These are phyloP conservation scores for Sextonia rubra DNA, from an alignment of 164 flowering plant genomes.

Conservation along the genomic window DNA sequence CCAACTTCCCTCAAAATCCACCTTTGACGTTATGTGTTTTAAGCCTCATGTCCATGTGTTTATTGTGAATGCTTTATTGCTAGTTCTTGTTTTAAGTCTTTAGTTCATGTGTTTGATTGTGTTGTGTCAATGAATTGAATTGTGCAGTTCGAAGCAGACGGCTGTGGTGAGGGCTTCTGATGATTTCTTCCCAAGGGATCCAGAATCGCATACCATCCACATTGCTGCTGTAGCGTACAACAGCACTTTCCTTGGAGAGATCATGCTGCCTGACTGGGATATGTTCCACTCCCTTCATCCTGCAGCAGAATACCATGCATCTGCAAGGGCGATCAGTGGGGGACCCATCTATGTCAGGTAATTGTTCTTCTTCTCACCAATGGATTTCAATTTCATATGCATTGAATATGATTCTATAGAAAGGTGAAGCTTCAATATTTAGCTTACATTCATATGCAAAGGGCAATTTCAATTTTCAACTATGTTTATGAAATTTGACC, in stretches of 20 bases:
- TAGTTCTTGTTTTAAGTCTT: neutral
- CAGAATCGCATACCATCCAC: slow-evolving; percentile 90
- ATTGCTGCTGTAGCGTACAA: slow-evolving; percentile 94
- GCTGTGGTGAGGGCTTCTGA: slow-evolving; percentile 92
- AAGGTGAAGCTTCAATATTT: neutral
- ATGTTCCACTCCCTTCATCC: slow-evolving; percentile 97
- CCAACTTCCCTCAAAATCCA: neutral
- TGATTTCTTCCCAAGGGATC: slow-evolving; percentile 91
- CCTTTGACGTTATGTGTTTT: neutral
- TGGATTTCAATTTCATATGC: neutral
- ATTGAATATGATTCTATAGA: neutral
- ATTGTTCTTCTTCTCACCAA: neutral
- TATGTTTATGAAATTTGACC: too few species aligned
- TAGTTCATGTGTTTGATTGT: neutral
- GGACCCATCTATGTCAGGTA: slow-evolving; percentile 93
- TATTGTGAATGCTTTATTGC: neutral
- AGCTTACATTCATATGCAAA: too few species aligned
- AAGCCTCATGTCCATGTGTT: neutral
- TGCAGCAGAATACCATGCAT: slow-evolving; percentile 90
- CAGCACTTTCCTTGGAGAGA: slow-evolving; percentile 82
- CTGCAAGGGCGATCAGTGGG: slow-evolving; percentile 95
- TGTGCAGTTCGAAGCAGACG: slow-evolving; percentile 79
- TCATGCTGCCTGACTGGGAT: slow-evolving; percentile 99
- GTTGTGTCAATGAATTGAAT: neutral
- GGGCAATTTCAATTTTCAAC: too few species aligned